A percentile compares a stretch with the other conserved stretches of the same genome.
Conservation (phyloP, 1,284 basidiomycete genomes). For the Apiotrichum veenhuisii region DNA sequence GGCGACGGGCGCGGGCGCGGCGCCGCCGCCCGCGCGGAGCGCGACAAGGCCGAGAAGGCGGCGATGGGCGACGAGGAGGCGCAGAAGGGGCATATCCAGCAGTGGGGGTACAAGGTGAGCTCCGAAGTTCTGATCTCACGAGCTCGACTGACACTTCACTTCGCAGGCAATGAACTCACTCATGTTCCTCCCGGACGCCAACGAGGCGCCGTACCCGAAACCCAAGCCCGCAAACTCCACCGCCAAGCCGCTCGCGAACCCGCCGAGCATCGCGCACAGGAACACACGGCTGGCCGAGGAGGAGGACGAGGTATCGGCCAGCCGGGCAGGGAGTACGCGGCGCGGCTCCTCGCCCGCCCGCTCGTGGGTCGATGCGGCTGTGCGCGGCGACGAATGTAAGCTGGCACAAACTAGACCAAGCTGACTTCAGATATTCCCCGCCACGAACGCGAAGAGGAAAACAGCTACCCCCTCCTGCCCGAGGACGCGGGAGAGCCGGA, state of each 20-base stretch:
- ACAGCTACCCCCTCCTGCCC: not conserved
- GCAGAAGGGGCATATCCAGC: conserved; percentile 57
- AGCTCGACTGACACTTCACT: conserved; percentile 6
- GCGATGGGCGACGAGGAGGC: conserved; percentile 65
- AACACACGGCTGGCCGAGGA: conserved; percentile 76
- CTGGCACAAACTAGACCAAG: not conserved
- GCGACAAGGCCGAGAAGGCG: conserved; percentile 45
- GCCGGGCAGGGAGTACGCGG: conserved; percentile 52
- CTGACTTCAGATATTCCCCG: conserved; percentile 7
- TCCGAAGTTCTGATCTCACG: not conserved
- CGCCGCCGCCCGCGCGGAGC: conserved; percentile 24
- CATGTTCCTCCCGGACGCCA: conserved; percentile 88
- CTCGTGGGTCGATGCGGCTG: conserved; percentile 82
- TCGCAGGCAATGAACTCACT: conserved; percentile 63
- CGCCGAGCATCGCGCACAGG: conserved; percentile 66
- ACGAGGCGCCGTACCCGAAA: conserved; percentile 67
- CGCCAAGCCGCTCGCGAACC: conserved; percentile 39
- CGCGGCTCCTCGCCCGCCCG: conserved; percentile 75
- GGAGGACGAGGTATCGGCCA: conserved; percentile 32
- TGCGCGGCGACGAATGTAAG: conserved; percentile 61
- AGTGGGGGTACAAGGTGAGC: conserved; percentile 80
- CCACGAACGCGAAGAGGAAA: not conserved
- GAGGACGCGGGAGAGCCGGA: conserved; percentile 51
- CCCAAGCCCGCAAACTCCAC: not conserved
- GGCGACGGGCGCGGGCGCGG: conserved; percentile 38